Evolutionary conservation across 129 eudicot genomes (phyloP), one percentile per base, ranked within the genome.

Genomic region (Rutidosis leptorrhynchoides): DNA sequence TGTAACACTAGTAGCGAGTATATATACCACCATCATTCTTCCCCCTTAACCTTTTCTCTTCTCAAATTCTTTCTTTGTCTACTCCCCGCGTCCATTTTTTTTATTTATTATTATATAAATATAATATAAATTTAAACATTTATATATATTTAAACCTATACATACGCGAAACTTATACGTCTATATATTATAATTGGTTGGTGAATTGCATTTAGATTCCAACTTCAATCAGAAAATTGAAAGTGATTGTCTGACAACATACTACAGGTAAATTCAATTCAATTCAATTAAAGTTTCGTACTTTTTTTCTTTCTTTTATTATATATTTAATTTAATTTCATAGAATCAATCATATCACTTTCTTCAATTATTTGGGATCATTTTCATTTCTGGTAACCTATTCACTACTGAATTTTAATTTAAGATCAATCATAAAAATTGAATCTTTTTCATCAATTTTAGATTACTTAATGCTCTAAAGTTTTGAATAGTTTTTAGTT

Each of bases 191-290:
- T n/a, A n/a, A 30, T 43, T 68, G 78, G 78, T 74, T 24, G 78
- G 73, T 65, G 78, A 65, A 66, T 74, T 66, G 78, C 78, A 65
- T 74, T 73, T 43, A 74, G 73, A 66, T 74, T 73, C 64, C n/a
- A 21, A 25, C 64, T 63, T 66, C 67, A 74, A 57, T 74, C 73
- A 74, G 72, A 74, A 45, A 62, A n/a, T 12, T 45, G 67, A 58
- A 58, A 58, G 48, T 74, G 67, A 45, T 74, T 74, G 61, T 66
- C 68, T 57, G 51, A 74, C 22, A 58, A 74, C 73, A 57, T 64
- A 54, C 49, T 42, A 23, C 54, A 42, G 57, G 40, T 55, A 30
- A 15, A 6, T 37, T 58, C 32, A 65, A 45, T n/a, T n/a, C n/a
- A n/a, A n/a, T 67, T 57, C 59, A 5, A 57, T 66, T 54, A 3